Evolutionary conservation across 2,329 filamentous ascomycete species (phyloP), one percentile per base, ranked within the genome.

Genomic region (Neonectria neomacrospora): DNA sequence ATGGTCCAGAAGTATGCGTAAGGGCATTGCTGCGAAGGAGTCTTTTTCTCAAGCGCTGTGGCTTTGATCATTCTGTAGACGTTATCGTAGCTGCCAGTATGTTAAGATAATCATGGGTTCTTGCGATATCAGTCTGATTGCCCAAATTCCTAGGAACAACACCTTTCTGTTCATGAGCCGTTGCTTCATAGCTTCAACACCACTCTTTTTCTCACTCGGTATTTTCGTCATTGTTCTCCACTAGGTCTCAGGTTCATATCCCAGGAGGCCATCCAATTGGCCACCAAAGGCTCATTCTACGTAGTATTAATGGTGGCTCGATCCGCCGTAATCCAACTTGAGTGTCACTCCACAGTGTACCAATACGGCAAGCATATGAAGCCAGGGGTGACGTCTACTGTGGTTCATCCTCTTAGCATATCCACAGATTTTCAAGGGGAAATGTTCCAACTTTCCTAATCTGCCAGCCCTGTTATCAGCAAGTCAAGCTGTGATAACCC

Each of bases 1-100:
- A 79, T 83, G 76, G 71, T 81, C 0, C 67, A 68, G 28, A 78
- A 76, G 64, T 79, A 80, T 58, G 67, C 74, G 34, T 73, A 87
- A 58, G 22, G n/a, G 23, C 16, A 14, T 4, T 20, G 7, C 7
- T 18, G 16, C 45, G 1, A 11, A 7, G 7, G 16, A 14, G 26
- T 18, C 37, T 5, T 37, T 8, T 34, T 32, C 6, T 5, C 28
- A 20, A 34, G 28, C 45, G 26, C n/a, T 11, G 37, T 41, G 10
- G 8, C 37, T 20, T 41, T 20, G 34, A 41, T 41, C n/a, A 41
- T 41, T 10, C 7, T n/a, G 20, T 41, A 41, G 8, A 20, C 8
- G n/a, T 18, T n/a, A 3, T 10, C 4, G 9, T 20, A 37, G 37
- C n/a, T 20, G n/a, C 37, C 2, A 9, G n/a, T 20, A 7, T 5